Conservation (phyloP, 495 filamentous ascomycete genomes). For the Xylaria grammica region DNA sequence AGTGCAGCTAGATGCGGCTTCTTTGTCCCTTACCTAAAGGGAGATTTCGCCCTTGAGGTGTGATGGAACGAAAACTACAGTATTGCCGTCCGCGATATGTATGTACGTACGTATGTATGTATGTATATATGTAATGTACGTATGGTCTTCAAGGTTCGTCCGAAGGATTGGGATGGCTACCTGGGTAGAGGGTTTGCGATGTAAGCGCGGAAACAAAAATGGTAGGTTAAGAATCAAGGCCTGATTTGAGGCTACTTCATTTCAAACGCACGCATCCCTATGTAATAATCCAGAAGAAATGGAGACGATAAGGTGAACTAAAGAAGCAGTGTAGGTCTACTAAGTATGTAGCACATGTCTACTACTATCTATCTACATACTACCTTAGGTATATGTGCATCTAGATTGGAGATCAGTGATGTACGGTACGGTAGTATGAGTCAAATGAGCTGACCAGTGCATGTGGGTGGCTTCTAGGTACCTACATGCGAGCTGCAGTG, state of each 20-base stretch:
- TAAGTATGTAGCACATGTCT: constrained; percentile 11
- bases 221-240: constrained; percentile 29
- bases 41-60: too few relatives aligned
- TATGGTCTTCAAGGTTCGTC: background rate
- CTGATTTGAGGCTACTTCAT: constrained; percentile 18
- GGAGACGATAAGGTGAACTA: background rate
- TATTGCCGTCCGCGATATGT: too few relatives aligned
- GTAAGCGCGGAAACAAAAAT: constrained; percentile 23
- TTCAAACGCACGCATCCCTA: constrained; percentile 3
- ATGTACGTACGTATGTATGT: too few relatives aligned
- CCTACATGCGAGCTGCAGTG: constrained; percentile 18
- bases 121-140: too few relatives aligned
- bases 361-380: background rate
- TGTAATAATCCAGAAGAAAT: constrained; percentile 7
- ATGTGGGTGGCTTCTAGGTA: constrained; percentile 1
- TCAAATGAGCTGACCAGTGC: constrained; percentile 8
- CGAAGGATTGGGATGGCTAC: constrained; percentile 28
- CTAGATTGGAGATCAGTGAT: constrained; percentile 9
- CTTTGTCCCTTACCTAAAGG: constrained; percentile 29
- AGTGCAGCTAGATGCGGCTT: constrained; percentile 11
- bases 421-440: background rate
- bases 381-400: constrained; percentile 12
- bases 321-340: constrained; percentile 15
- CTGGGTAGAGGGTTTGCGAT: constrained; percentile 23
- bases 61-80: too few relatives aligned